These are phyloP conservation scores for Lipomyces starkeyi DNA, from an alignment of 805 yeast species.

Conservation along the genomic window DNA sequence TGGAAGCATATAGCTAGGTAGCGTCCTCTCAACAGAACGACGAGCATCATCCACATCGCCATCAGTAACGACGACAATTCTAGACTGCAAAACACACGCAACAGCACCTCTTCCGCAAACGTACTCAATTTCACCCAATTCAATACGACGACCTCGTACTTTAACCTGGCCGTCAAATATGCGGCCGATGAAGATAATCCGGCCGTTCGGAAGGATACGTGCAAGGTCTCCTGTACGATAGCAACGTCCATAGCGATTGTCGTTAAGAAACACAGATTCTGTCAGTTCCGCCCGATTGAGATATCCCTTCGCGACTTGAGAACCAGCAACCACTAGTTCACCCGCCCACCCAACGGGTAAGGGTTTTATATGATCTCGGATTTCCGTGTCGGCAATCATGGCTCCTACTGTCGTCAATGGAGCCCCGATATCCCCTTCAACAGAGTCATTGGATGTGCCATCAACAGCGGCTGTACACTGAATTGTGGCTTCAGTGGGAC, in stretches of 20 bases:
- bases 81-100: slow-evolving; percentile 18
- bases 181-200: slow-evolving; percentile 40
- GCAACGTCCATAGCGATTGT: slow-evolving; percentile 31
- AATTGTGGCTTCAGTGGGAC: slow-evolving; percentile 42
- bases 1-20: slow-evolving; percentile 39
- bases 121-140: slow-evolving; percentile 44
- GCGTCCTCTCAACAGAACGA: slow-evolving; percentile 12
- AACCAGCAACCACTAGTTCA: slow-evolving; percentile 42
- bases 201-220: slow-evolving; percentile 35
- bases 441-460: slow-evolving; percentile 21
- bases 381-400: slow-evolving; percentile 23
- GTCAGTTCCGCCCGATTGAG: slow-evolving; percentile 40
- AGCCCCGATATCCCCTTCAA: slow-evolving; percentile 36
- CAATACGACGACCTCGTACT: slow-evolving; percentile 45
- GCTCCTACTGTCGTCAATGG: slow-evolving; percentile 32
- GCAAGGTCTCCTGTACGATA: slow-evolving; percentile 45
- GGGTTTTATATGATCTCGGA: slow-evolving; percentile 14
- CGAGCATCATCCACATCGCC: slow-evolving; percentile 6
- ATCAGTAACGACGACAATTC: slow-evolving; percentile 26
- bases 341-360: slow-evolving; percentile 43
- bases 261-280: slow-evolving; percentile 33
- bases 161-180: slow-evolving; percentile 44
- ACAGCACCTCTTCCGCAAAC: slow-evolving; percentile 23
- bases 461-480: slow-evolving; percentile 39
- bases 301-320: slow-evolving; percentile 44